Conservation (phyloP, 805 yeast genomes). For the Myxozyma kluyveri region DNA sequence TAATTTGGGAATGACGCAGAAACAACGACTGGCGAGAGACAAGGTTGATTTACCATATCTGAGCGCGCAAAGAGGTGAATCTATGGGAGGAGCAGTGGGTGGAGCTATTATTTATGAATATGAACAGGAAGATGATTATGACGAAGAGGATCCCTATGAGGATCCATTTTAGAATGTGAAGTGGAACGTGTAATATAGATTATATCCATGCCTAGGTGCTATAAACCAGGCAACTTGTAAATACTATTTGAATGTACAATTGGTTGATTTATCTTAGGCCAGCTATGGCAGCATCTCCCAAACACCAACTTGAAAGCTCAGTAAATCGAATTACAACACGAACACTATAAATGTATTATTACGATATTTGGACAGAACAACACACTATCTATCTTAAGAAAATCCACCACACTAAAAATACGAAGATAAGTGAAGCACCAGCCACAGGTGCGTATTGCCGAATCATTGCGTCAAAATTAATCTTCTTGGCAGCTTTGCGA, state of each 20-base stretch:
- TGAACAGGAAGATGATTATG: constrained; percentile 96
- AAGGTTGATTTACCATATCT: constrained; percentile 87
- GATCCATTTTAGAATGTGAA: constrained; percentile 62
- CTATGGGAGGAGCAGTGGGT: constrained; percentile 55
- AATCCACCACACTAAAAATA: constrained; percentile 81
- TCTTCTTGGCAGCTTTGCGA: constrained; percentile 82
- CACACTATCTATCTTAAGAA: constrained; percentile 40
- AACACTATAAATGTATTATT: too few relatives aligned
- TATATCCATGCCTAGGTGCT: too few relatives aligned
- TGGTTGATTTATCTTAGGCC: too few relatives aligned
- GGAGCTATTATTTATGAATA: constrained; percentile 96
- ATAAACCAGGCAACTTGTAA: too few relatives aligned
- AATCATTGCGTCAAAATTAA: constrained; percentile 82
- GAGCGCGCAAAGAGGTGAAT: constrained; percentile 68
- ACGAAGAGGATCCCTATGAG: constrained; percentile 96
- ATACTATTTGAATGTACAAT: too few relatives aligned
- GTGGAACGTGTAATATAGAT: too few relatives aligned
- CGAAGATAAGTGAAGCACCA: constrained; percentile 60
- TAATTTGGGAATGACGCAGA: constrained; percentile 70
- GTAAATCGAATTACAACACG: neutral
- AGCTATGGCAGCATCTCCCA: too few relatives aligned
- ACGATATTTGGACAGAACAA: neutral
- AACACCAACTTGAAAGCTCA: too few relatives aligned
- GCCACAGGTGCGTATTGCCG: constrained; percentile 88
- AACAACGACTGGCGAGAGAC: constrained; percentile 74